Evolutionary conservation across 1,284 basidiomycete genomes (phyloP).

Genomic region (Mixia osmundae): DNA sequence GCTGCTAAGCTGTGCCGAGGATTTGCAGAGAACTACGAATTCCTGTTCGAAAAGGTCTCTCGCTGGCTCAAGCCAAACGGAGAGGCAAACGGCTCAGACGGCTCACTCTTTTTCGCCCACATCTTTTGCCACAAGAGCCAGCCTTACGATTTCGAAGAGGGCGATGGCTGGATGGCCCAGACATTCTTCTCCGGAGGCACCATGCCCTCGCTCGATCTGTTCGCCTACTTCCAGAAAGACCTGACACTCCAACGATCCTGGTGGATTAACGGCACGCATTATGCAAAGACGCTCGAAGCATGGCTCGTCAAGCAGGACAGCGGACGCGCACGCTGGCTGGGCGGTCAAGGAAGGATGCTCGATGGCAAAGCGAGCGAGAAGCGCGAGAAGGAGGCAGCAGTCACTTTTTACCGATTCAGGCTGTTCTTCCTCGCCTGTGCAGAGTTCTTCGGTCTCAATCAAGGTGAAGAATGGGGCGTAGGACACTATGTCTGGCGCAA

Average conservation of each 20-base stretch:
- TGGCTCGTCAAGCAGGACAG: constrained; percentile 43
- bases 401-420: constrained; percentile 8
- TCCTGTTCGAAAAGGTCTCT: constrained; percentile 39
- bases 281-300: constrained; percentile 40
- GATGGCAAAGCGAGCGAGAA: constrained; percentile 9
- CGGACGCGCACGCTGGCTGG: constrained; percentile 30
- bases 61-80: constrained; percentile 36
- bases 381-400: constrained; percentile 18
- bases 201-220: constrained; percentile 43
- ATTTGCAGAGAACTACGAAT: constrained; percentile 34
- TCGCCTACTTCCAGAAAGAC: constrained; percentile 46
- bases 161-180: constrained; percentile 52
- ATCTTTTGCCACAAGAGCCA: constrained; percentile 39
- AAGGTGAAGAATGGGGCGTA: constrained; percentile 35
- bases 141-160: constrained; percentile 49
- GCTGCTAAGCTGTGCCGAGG: not conserved
- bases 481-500: constrained; percentile 39
- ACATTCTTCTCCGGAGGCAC: constrained; percentile 38
- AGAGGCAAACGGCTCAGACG: constrained; percentile 21
- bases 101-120: constrained; percentile 41
- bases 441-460: constrained; percentile 43
- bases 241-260: constrained; percentile 35
- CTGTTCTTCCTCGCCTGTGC: constrained; percentile 54
- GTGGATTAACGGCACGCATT: constrained; percentile 42
- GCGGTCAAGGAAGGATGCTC: constrained; percentile 31